Conservation (phyloP, 768 basidiomycete genomes). For the Cystobasidium ongulense region DNA sequence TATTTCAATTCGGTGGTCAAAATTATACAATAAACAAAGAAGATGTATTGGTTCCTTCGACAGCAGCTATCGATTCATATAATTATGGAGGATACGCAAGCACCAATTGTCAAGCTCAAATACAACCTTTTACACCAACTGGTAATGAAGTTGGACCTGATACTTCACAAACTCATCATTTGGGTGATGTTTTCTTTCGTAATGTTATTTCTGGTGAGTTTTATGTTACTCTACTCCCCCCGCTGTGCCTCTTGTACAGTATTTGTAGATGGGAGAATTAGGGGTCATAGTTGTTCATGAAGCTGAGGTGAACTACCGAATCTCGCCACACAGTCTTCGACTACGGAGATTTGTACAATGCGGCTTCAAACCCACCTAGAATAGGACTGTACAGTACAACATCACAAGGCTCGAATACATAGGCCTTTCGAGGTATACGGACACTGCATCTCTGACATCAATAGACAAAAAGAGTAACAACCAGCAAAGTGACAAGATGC, state of each 20-base stretch:
- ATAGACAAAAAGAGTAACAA: no score
- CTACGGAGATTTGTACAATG: conserved; percentile 11
- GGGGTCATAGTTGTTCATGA: no score
- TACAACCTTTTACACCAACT: conserved; percentile 29
- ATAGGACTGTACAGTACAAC: conserved; percentile 28
- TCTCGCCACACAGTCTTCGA: conserved; percentile 17
- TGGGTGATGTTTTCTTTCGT: conserved; percentile 29
- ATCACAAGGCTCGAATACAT: not conserved
- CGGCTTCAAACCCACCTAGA: conserved; percentile 24
- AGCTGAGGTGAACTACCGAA: not conserved
- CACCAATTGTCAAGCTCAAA: conserved; percentile 23
- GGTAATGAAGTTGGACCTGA: conserved; percentile 24
- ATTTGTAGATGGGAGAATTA: no score
- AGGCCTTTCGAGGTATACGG: not conserved
- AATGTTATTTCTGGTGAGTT: conserved; percentile 30
- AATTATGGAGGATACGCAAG: conserved; percentile 30
- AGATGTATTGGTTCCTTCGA: conserved; percentile 19
- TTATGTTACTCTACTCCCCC: not conserved
- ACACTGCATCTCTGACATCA: no score
- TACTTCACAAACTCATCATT: conserved; percentile 27
- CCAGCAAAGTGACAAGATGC: not conserved
- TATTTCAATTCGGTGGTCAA: conserved; percentile 24
- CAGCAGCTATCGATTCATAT: conserved; percentile 17
- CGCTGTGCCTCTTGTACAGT: no score
- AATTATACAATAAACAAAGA: conserved; percentile 21